These are phyloP conservation scores for Parmelia sp. DNA, from an alignment of 495 filamentous ascomycete genomes.

Conservation along the genomic window DNA sequence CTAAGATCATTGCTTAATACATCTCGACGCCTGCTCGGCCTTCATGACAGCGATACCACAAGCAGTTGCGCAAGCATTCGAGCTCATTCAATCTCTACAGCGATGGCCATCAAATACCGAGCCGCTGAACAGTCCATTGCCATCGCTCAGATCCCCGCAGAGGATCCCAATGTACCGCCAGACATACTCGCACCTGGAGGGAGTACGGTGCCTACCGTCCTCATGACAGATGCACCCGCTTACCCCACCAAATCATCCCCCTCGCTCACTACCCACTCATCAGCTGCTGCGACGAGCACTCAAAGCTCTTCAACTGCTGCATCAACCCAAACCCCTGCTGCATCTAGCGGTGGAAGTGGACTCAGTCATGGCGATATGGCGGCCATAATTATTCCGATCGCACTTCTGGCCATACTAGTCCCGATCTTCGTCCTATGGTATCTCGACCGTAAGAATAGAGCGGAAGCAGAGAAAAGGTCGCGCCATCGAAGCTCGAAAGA, in stretches of 20 bases:
- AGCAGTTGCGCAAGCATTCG: neutral
- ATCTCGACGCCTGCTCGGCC: neutral
- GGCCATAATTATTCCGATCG: constrained; percentile 25
- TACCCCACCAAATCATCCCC: neutral
- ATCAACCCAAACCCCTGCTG: constrained; percentile 5
- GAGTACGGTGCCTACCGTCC: neutral
- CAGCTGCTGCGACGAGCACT: neutral
- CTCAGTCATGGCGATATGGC: constrained; percentile 16
- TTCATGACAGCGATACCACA: neutral
- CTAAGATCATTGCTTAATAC: neutral
- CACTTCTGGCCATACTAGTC: constrained; percentile 19
- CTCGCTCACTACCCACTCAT: neutral
- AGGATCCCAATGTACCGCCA: neutral
- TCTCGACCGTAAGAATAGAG: constrained; percentile 17
- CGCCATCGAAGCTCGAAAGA: constrained; percentile 17
- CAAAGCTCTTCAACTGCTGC: constrained; percentile 10
- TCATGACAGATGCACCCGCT: neutral
- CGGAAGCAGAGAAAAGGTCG: constrained; percentile 5
- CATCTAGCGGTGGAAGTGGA: constrained; percentile 4
- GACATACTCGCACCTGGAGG: neutral
- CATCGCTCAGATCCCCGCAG: neutral
- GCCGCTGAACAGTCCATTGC: neutral
- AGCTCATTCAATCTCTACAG: neutral
- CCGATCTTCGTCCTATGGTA: constrained; percentile 21
- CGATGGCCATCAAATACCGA: neutral